phyloP scores from a whole-genome alignment of 164 flowering plant genomes.

The Echeveria elegans region DNA sequence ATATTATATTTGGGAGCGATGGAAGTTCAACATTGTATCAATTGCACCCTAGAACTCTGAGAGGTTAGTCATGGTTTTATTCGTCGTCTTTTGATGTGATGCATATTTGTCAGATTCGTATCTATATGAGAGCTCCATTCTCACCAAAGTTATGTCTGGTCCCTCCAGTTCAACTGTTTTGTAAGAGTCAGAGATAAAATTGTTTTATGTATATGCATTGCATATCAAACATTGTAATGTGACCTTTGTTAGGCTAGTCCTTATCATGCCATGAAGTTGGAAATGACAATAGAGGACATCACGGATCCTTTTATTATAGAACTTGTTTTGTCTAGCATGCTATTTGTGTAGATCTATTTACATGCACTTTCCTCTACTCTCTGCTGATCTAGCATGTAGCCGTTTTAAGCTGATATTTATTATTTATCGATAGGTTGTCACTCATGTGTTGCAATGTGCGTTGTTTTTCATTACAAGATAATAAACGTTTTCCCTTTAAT shows the following conservation, averaged over 20 bases:
- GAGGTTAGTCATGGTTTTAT: slow-evolving; percentile 28
- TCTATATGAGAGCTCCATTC: no score
- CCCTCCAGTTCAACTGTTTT: no score
- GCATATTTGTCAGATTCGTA: background rate
- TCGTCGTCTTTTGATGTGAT: background rate
- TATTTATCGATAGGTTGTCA: background rate
- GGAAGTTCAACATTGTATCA: slow-evolving; percentile 80
- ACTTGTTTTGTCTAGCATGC: background rate
- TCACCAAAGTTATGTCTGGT: no score
- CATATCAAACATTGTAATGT: no score
- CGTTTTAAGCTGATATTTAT: background rate
- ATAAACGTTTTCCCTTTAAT: background rate
- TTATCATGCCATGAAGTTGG: background rate
- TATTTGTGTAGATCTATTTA: background rate
- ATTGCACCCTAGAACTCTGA: slow-evolving; percentile 53
- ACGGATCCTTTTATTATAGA: background rate
- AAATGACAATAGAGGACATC: background rate
- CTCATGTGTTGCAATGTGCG: background rate
- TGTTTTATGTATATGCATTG: no score
- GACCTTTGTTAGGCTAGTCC: background rate
- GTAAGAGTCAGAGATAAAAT: no score
- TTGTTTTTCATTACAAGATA: background rate
- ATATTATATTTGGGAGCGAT: slow-evolving; percentile 87
- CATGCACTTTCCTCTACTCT: background rate
- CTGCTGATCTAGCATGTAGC: background rate